Evolutionary conservation across 352 stramenopile genomes (phyloP), one percentile per base, ranked within the genome.

Genomic region (Phytopythium chamaehyphon): DNA sequence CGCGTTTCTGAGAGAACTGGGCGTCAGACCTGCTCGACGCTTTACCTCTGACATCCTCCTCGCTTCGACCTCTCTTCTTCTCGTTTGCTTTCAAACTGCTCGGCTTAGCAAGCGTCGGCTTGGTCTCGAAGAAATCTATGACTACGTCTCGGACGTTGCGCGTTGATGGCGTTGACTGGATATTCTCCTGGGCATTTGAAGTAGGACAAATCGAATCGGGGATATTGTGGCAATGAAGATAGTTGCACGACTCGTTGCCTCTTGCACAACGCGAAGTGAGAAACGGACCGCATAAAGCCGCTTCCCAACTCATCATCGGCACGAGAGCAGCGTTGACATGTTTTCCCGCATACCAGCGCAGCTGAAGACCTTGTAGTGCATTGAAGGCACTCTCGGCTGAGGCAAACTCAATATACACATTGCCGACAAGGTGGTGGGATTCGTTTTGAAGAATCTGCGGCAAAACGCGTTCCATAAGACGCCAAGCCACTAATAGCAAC

Each of bases 371-470:
- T 23, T 48, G 45, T 26, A 55, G 57, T 2, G 57, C 57, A 19
- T 40, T 52, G 26, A 33, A 53, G 12, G 57, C 59, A 3, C 55
- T 38, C 5, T 53, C 47, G 3, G 51, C 14, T 0, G 54, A 56
- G 33, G 49, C 33, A 31, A 51, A 71, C 44, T 71, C 63, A 12
- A 50, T 50, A 35, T 71, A 71, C 2, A 71, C 59, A 21, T 71
- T 58, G 2, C 63, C 63, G 10, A 26, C 39, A 22, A 71, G 44
- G 33, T 71, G 63, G 7, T 31, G 22, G 9, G 55, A 50, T 35
- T 50, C 9, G 26, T 71, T 71, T 22, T 65, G 49, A n/a, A 58
- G 59, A 26, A 62, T 51, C 63, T 71, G 52, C 28, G 9, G 5
- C 28, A 33, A 10, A 10, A 9, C 28, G 9, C 28, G 9, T 9